Base-by-base conservation (phyloP, 495 filamentous ascomycete genomes). In the Penicillium atrosanguineum region DNA sequence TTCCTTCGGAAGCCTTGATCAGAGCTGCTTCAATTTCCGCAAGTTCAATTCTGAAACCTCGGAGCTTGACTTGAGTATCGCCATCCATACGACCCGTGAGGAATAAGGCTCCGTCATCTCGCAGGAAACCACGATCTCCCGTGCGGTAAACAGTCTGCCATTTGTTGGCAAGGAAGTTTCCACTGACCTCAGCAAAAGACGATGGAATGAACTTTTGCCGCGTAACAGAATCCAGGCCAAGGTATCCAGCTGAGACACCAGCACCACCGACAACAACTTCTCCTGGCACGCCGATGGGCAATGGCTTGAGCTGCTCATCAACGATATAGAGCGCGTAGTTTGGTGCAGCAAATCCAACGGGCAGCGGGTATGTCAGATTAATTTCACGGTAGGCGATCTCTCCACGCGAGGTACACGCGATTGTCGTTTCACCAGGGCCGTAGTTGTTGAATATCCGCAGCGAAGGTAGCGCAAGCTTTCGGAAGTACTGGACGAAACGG, bases 241-340 rank as follows among this genome's bases (percentile, higher is more conserved):
- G 52, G 54, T 82, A 82, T 6, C 75, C 79, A 1, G 20, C 1
- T 0, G 68, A 55, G 0, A 78, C 67, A 11, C 70, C 69, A 1
- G 68, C 60, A 14, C 79, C 79, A 1, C 65, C 74, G 36, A 80
- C 61, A 38, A 43, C 44, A 15, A 81, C 63, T 49, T 82, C 74
- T 1, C 78, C 79, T 1, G 65, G 45, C 4, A 69, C 36, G 6
- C 75, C 77, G 15, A 55, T 31, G 0, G 76, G 73, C 0, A 80
- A 2, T 3, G 67, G 69, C 7, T 62, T 46, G 7, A 67, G 31
- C 5, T 76, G 7, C 6, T 69, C 45, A 47, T 81, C 76, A 3
- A 82, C 28, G 21, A 81, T 62, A 52, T 78, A 78, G 5, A 62
- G 36, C 7, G 25, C 25, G 44, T 74, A 74, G 53, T 79, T 79